Evolutionary conservation across 2,329 filamentous ascomycete species (phyloP), one percentile per base, ranked within the genome.

Genomic region (Trichophaea hybrida): DNA sequence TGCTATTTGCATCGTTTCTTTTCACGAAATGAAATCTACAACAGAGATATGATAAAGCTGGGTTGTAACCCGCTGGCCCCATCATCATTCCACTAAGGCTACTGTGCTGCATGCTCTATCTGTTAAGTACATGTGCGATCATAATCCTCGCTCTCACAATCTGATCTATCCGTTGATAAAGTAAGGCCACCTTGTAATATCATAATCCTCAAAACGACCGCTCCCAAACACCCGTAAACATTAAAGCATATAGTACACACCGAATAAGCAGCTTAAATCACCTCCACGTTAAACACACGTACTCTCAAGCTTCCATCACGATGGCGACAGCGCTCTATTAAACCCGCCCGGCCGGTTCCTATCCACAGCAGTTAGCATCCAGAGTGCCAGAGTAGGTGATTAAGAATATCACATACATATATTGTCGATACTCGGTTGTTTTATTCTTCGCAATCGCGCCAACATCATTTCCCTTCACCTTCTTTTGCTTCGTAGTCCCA

Each of bases 391-490:
- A 44, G 49, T 24, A 24, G n/a, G 5, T 31, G 24, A 24, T 24
- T 24, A 24, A 24, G 24, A 24, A 24, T 24, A 24, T 24, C 24
- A 24, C 60, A 54, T 60, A 65, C 82, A 98, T 98, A 73, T 98
- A 98, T 79, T 98, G 93, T 67, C 93, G 80, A 70, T 96, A 97
- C 76, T 94, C 81, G 12, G 84, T 86, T 80, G 88, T 90, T 81
- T 95, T 96, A 74, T 93, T 88, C 77, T 93, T 96, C 66, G 84
- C 77, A 56, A 96, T 82, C 0, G 77, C 88, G 58, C 86, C 90
- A 46, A 84, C 81, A 70, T 89, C 82, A 70, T 98, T 98, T 1
- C 93, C 93, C 0, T 80, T 78, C 1, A 98, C 83, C 70, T 96
- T 94, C 58, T 85, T 88, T 61, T 86, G 82, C 73, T 97, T 94